Evolutionary conservation across 2,329 filamentous ascomycete genomes (phyloP), one percentile per base, ranked within the genome.

Genomic region (Pseudogymnoascus sp.): DNA sequence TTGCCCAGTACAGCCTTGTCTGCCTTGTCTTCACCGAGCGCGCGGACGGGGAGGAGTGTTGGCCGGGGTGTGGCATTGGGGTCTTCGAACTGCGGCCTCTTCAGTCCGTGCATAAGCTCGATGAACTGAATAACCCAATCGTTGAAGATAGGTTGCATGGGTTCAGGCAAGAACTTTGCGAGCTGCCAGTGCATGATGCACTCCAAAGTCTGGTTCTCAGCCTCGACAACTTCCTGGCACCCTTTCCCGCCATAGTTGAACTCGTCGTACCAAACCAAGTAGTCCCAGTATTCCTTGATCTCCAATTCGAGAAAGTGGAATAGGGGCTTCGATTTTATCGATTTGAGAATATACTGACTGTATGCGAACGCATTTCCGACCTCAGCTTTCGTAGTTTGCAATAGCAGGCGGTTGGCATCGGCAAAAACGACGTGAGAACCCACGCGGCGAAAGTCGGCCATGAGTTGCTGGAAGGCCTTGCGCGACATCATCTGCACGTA

Each of bases 171-270:
- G 73, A 97, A 97, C 1, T 91, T 92, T 52, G 87, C 89, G 72
- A 99, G 88, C 74, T 99, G 94, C 95, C 95, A 99, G 75, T 96
- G 90, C 92, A 99, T 97, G 70, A 99, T 86, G 9, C 90, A 94
- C 69, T 97, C 89, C 12, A 97, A 82, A 2, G 84, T 82, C 72
- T 97, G 92, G 49, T 89, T 85, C 69, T 93, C 91, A 8, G 80
- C 80, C 68, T 87, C 86, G 6, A 89, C 81, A 3, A 97, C 90
- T 69, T 94, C 85, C 59, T 88, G 85, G 67, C 91, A 96, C 3
- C 90, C 94, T 71, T 95, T 95, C 64, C 94, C 94, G 62, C 94
- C 95, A 70, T 97, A 97, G 78, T 99, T 99, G 80, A 93, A 97
- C 75, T 97, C 91, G 69, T 99, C 94, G 68, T 97, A 97, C 94